phyloP scores from a whole-genome alignment of 306 rosid genomes.

The Quercus cerris region DNA sequence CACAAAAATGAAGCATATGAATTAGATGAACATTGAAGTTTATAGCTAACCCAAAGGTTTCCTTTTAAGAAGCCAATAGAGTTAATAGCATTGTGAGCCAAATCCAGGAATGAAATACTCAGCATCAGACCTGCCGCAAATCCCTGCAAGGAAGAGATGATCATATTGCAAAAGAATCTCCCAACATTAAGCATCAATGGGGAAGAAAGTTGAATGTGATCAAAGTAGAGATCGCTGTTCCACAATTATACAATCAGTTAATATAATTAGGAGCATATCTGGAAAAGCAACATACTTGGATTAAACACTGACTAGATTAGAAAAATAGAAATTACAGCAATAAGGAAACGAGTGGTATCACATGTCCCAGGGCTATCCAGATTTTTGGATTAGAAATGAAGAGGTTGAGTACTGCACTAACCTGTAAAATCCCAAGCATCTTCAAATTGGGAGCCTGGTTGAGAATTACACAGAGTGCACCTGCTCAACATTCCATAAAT shows the following conservation, averaged over 20 bases:
- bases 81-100: constrained; percentile 95
- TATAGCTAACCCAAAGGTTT: constrained; percentile 76
- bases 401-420: constrained; percentile 11
- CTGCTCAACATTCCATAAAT: constrained; percentile 45
- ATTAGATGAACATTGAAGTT: neutral
- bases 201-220: neutral
- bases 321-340: neutral
- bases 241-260: neutral
- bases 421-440: constrained; percentile 93
- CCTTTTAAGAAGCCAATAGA: constrained; percentile 92
- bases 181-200: neutral
- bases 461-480: constrained; percentile 78
- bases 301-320: neutral
- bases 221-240: neutral
- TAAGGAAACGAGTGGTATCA: neutral
- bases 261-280: neutral
- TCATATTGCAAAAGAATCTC: neutral
- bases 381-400: neutral
- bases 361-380: neutral
- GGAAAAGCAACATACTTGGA: neutral
- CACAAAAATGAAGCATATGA: neutral
- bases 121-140: constrained; percentile 98
- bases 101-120: constrained; percentile 93
- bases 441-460: constrained; percentile 81
- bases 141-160: constrained; percentile 48